phyloP scores from a whole-genome alignment of 1,284 basidiomycete species.

The Leccinum angustisporum region DNA sequence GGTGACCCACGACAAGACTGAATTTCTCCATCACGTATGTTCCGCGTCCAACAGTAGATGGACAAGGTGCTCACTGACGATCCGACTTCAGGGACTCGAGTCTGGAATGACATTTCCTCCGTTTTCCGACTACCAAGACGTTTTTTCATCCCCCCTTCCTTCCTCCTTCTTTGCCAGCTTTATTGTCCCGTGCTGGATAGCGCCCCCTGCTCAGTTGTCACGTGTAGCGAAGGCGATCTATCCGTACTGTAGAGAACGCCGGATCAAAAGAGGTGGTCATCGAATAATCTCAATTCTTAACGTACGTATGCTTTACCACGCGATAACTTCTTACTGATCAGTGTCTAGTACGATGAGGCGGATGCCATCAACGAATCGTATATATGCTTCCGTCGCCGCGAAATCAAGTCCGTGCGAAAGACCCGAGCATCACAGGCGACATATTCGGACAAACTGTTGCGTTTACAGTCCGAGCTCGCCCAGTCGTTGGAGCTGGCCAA shows the following conservation, averaged over 20 bases:
- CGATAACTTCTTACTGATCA: constrained; percentile 4
- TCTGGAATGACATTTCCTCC: constrained; percentile 72
- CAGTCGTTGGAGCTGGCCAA: constrained; percentile 74
- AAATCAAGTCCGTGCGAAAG: constrained; percentile 93
- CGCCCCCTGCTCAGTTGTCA: constrained; percentile 52
- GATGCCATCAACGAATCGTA: constrained; percentile 93
- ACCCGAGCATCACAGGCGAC: constrained; percentile 89
- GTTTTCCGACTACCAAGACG: constrained; percentile 77
- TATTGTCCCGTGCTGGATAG: constrained; percentile 60
- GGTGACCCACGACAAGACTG: constrained; percentile 86
- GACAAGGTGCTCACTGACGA: neutral
- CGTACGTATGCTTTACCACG: constrained; percentile 42
- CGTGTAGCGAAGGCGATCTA: constrained; percentile 72
- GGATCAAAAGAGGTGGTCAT: constrained; percentile 73
- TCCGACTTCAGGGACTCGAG: constrained; percentile 52
- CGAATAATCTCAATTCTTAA: constrained; percentile 80
- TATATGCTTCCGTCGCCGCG: constrained; percentile 95
- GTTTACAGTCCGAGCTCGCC: constrained; percentile 76
- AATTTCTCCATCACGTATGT: constrained; percentile 85
- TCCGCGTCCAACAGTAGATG: neutral
- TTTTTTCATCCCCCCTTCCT: constrained; percentile 59
- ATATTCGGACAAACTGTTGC: constrained; percentile 84
- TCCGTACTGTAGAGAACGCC: constrained; percentile 80
- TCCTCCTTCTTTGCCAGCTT: constrained; percentile 63
- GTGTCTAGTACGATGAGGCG: constrained; percentile 79